These are phyloP conservation scores for Cercospora citrullina DNA, from an alignment of 2,329 filamentous ascomycete species.

Conservation along the genomic window DNA sequence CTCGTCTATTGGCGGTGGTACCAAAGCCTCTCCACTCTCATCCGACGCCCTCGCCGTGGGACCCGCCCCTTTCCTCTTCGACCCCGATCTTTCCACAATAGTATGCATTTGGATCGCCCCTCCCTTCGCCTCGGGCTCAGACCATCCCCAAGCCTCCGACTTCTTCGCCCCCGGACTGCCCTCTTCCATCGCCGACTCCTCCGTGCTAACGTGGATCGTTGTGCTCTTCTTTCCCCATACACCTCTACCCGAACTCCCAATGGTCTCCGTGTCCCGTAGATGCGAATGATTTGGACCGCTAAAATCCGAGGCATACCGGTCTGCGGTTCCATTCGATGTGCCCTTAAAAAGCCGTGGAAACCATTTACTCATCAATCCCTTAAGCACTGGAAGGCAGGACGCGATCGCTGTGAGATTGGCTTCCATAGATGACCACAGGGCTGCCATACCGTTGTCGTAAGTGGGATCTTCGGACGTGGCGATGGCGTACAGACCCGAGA, in stretches of 20 bases:
- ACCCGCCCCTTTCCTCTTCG: not conserved
- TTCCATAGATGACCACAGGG: conserved; percentile 3
- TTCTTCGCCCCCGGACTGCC: not conserved
- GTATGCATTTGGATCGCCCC: conserved; percentile 5
- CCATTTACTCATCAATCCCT: conserved; percentile 6
- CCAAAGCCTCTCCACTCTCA: conserved; percentile 6
- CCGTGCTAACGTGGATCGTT: not conserved
- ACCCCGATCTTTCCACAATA: not conserved
- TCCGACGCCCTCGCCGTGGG: not conserved
- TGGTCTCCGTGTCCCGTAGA: not conserved
- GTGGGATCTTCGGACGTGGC: conserved; percentile 1
- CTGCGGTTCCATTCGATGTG: not conserved
- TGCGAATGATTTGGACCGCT: not conserved
- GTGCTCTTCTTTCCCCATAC: conserved; percentile 1
- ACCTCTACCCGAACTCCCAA: not conserved
- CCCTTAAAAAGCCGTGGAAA: not conserved
- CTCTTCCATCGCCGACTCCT: not conserved
- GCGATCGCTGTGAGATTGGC: conserved; percentile 8
- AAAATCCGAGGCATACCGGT: not conserved
- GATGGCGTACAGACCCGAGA: conserved; percentile 9
- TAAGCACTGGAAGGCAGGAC: conserved; percentile 3
- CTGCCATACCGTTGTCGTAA: conserved; percentile 9
- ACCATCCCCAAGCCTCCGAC: conserved; percentile 8
- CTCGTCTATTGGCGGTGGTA: not conserved
- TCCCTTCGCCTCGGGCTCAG: not conserved